Evolutionary conservation across 202 grass and related monocot genomes (phyloP).

Genomic region (Panicum virgatum): DNA sequence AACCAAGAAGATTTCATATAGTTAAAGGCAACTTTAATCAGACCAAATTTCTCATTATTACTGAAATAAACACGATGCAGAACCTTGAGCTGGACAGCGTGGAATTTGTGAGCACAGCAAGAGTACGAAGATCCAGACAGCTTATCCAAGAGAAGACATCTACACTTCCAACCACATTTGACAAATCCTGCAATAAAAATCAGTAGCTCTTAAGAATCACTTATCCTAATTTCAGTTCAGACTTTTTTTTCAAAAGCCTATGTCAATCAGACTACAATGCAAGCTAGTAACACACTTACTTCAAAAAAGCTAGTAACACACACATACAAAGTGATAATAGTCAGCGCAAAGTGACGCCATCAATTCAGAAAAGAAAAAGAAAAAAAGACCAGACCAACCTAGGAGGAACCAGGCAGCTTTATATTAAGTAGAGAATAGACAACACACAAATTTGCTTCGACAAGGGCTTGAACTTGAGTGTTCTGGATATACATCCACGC

Average conservation of each 20-base stretch:
- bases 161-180: conserved; percentile 34
- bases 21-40: not conserved
- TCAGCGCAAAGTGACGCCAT: not conserved
- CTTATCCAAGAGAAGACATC: conserved; percentile 74
- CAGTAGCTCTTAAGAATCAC: conserved; percentile 6
- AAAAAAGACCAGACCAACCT: not conserved
- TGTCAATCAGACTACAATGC: not conserved
- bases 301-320: not conserved
- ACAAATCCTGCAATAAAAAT: conserved; percentile 24
- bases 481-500: not conserved
- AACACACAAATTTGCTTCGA: not conserved
- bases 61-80: conserved; percentile 14
- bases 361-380: not conserved
- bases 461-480: not conserved
- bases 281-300: not conserved
- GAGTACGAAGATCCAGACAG: conserved; percentile 69
- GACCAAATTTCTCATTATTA: not conserved
- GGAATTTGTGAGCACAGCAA: conserved; percentile 79
- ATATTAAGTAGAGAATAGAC: not conserved
- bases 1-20: not conserved
- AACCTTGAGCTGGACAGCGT: conserved; percentile 85
- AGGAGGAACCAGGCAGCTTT: not conserved
- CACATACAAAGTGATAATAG: not conserved
- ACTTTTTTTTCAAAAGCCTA: not conserved
- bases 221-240: not conserved